Evolutionary conservation across 345 rosid genomes (phyloP).

Genomic region (Noccaea caerulescens): DNA sequence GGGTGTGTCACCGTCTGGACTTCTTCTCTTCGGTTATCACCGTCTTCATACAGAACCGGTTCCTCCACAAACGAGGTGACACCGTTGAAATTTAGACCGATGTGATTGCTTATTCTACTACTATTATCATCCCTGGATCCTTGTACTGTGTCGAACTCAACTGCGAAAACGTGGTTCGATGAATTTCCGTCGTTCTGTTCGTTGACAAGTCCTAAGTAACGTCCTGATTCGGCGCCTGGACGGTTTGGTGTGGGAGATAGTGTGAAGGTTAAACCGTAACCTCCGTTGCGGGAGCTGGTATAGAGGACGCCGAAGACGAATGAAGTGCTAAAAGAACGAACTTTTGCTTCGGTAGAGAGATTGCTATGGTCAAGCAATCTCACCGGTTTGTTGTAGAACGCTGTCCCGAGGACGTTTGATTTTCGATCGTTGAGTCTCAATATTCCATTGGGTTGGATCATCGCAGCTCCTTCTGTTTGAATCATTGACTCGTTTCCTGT

Average conservation of each 20-base stretch:
- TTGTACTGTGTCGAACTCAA: slow-evolving; percentile 63
- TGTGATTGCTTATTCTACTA: slow-evolving; percentile 51
- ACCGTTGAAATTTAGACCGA: slow-evolving; percentile 56
- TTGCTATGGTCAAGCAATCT: background rate
- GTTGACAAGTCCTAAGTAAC: no score
- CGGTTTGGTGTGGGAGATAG: no score
- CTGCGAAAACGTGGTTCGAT: slow-evolving; percentile 56
- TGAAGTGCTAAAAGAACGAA: slow-evolving; percentile 2
- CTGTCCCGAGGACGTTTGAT: background rate
- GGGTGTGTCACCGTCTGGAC: slow-evolving; percentile 30
- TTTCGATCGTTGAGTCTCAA: background rate
- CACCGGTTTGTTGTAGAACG: background rate
- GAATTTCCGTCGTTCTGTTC: slow-evolving; percentile 11
- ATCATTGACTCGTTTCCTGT: background rate
- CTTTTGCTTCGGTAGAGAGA: background rate
- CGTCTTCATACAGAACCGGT: slow-evolving; percentile 39
- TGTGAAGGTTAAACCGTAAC: slow-evolving; percentile 36
- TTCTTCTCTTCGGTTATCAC: slow-evolving; percentile 24
- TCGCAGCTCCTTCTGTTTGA: slow-evolving; percentile 4
- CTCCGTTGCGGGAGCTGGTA: background rate
- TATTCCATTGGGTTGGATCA: background rate
- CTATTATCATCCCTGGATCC: slow-evolving; percentile 40
- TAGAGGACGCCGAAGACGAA: background rate
- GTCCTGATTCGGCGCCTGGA: no score
- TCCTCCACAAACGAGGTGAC: slow-evolving; percentile 25